Conservation (phyloP, 495 filamentous ascomycete species). For the Penicillium arizonense region DNA sequence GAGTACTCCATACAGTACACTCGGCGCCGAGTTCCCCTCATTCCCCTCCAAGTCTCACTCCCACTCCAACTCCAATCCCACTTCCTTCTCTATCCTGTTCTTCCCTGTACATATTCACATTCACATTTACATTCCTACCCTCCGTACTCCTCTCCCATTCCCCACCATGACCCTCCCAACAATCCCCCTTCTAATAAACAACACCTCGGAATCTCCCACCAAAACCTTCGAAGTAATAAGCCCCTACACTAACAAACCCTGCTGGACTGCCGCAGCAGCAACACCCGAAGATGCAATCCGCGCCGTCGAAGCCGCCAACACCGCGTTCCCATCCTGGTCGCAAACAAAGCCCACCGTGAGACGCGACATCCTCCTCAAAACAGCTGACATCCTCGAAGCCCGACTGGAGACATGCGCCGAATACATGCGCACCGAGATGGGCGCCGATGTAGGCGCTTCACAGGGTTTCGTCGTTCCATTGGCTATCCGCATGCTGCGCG, state of each 20-base stretch:
- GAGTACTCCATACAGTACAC: too few relatives aligned
- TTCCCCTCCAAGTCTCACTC: too few relatives aligned
- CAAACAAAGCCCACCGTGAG: constrained; percentile 59
- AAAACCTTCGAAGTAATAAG: constrained; percentile 64
- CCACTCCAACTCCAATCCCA: too few relatives aligned
- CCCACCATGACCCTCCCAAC: constrained; percentile 17
- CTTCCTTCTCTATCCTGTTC: too few relatives aligned
- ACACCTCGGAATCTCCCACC: constrained; percentile 55
- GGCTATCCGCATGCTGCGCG: constrained; percentile 60
- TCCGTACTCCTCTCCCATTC: background rate
- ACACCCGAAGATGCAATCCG: constrained; percentile 57
- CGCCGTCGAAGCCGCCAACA: constrained; percentile 64
- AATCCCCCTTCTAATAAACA: constrained; percentile 72
- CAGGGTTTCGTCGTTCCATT: constrained; percentile 58
- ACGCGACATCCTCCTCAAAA: constrained; percentile 72
- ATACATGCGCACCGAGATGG: constrained; percentile 74
- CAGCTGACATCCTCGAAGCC: constrained; percentile 64
- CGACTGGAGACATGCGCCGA: constrained; percentile 56
- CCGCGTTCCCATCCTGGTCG: constrained; percentile 72
- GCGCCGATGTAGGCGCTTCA: constrained; percentile 47
- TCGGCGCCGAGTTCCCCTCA: too few relatives aligned
- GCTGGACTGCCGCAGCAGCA: constrained; percentile 64
- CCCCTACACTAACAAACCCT: constrained; percentile 61
- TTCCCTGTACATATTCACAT: too few relatives aligned
- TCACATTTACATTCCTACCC: too few relatives aligned